Evolutionary conservation across 805 yeast species (phyloP).

Genomic region (Hanseniaspora vineae): DNA sequence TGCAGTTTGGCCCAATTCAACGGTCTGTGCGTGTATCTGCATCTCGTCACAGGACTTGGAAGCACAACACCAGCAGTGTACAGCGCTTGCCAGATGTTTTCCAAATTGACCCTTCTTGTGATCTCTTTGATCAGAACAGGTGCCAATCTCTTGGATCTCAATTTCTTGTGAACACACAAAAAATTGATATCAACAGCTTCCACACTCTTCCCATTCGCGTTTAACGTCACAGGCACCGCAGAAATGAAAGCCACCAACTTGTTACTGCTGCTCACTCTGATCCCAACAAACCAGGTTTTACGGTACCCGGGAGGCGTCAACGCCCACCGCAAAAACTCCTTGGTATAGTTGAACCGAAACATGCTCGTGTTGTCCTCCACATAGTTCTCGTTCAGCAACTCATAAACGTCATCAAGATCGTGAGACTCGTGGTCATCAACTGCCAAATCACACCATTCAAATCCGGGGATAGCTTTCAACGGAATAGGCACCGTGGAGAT

Average conservation of each 20-base stretch:
- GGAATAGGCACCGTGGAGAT: constrained; percentile 61
- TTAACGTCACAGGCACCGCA: constrained; percentile 70
- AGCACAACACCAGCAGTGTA: constrained; percentile 86
- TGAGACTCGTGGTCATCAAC: constrained; percentile 24
- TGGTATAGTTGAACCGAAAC: constrained; percentile 80
- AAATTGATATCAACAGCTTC: constrained; percentile 84
- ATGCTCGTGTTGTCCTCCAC: constrained; percentile 91
- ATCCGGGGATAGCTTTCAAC: constrained; percentile 46
- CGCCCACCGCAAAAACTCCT: constrained; percentile 83
- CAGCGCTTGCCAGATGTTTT: constrained; percentile 88
- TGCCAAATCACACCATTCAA: constrained; percentile 83
- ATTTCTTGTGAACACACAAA: constrained; percentile 84
- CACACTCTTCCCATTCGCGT: constrained; percentile 39
- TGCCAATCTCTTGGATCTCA: constrained; percentile 85
- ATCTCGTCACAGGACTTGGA: constrained; percentile 83
- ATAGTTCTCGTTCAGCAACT: constrained; percentile 73
- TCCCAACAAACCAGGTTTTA: constrained; percentile 86
- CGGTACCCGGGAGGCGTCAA: constrained; percentile 88
- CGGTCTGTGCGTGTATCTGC: constrained; percentile 89
- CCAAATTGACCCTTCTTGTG: constrained; percentile 78
- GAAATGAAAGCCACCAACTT: constrained; percentile 85
- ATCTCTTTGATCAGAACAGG: constrained; percentile 90
- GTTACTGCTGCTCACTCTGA: constrained; percentile 63
- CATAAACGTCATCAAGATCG: constrained; percentile 60
- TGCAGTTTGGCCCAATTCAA: constrained; percentile 80